These are phyloP conservation scores for Paecilomyces sp. DNA, from an alignment of 2,329 filamentous ascomycete species.

Conservation along the genomic window DNA sequence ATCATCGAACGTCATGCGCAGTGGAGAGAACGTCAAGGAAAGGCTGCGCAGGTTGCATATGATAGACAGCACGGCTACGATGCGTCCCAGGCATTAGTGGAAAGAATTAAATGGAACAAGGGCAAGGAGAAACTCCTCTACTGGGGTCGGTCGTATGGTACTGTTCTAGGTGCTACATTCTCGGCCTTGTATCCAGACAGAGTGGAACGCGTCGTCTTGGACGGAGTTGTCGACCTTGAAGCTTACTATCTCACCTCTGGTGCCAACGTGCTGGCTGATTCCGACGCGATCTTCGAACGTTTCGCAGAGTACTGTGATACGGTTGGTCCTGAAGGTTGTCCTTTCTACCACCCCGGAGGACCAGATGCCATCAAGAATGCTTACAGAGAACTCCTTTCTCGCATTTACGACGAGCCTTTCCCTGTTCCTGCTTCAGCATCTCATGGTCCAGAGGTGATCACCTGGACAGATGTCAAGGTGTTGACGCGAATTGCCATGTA, in stretches of 20 bases:
- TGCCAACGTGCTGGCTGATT: conserved; percentile 19
- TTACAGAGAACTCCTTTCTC: conserved; percentile 16
- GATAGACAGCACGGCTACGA: conserved; percentile 14
- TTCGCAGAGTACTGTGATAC: conserved; percentile 25
- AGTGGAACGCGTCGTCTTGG: conserved; percentile 22
- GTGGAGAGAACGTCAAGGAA: conserved; percentile 28
- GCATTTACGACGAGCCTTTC: conserved; percentile 18
- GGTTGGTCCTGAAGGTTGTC: conserved; percentile 19
- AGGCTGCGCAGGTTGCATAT: conserved; percentile 10
- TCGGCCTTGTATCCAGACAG: conserved; percentile 39
- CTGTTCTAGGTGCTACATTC: conserved; percentile 40
- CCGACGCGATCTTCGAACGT: conserved; percentile 27
- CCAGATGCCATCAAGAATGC: conserved; percentile 18
- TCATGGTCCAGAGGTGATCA: conserved; percentile 27
- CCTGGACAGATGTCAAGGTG: conserved; percentile 26
- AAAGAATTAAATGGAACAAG: conserved; percentile 20
- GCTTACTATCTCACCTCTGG: conserved; percentile 23
- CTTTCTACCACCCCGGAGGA: conserved; percentile 21
- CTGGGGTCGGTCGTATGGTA: conserved; percentile 41
- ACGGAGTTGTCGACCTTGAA: conserved; percentile 30
- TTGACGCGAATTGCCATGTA: conserved; percentile 24
- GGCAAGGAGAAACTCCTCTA: conserved; percentile 28
- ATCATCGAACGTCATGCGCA: conserved; percentile 32
- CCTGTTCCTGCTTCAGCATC: conserved; percentile 20
- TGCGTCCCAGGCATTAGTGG: conserved; percentile 10